phyloP scores from a whole-genome alignment of 441 rosid genomes.

The Populus tomentosa region DNA sequence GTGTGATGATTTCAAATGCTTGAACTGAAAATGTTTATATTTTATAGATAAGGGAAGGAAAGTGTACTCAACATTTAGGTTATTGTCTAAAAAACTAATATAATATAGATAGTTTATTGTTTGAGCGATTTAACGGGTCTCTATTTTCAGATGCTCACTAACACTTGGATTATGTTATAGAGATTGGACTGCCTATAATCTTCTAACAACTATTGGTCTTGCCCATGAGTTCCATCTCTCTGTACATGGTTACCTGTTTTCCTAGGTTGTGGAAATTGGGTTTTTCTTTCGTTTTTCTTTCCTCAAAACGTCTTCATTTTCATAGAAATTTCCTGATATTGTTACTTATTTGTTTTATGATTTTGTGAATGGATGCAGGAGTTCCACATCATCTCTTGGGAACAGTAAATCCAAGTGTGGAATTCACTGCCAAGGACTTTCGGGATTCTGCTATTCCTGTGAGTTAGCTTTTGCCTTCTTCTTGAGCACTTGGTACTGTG shows the following conservation, averaged over 20 bases:
- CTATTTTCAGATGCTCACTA: neutral
- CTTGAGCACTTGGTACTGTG: neutral
- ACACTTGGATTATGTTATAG: neutral
- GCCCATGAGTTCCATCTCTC: neutral
- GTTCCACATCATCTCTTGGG: constrained; percentile 87
- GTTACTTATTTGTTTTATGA: neutral
- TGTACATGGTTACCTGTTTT: neutral
- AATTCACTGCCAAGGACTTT: constrained; percentile 75
- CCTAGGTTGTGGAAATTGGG: neutral
- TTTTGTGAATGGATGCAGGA: constrained; percentile 34
- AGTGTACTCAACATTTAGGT: too few relatives aligned
- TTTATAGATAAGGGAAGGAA: neutral
- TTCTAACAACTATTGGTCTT: neutral
- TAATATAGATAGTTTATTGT: neutral
- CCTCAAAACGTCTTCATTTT: neutral
- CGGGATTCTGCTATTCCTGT: constrained; percentile 64
- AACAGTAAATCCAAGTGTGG: constrained; percentile 51
- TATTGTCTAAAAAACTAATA: too few relatives aligned
- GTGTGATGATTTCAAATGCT: neutral
- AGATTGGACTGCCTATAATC: neutral
- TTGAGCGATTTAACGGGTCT: neutral
- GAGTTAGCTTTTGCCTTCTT: constrained; percentile 25
- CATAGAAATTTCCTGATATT: neutral
- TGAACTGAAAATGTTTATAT: neutral
- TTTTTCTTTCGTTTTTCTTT: neutral